Evolutionary conservation across 2,329 filamentous ascomycete genomes (phyloP).

Genomic region (Akanthomyces lecanii): DNA sequence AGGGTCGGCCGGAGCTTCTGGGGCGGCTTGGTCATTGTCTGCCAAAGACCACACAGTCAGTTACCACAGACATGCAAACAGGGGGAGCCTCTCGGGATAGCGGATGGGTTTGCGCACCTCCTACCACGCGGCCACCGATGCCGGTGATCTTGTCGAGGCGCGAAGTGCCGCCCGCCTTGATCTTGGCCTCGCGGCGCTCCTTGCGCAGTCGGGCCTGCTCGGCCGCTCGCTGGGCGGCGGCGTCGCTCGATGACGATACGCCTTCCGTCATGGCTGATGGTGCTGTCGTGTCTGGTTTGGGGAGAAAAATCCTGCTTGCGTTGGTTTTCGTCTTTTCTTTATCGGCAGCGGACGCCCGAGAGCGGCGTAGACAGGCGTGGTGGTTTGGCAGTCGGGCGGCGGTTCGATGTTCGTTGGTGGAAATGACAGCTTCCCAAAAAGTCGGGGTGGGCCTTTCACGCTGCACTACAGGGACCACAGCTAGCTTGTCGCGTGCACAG

Average conservation of each 20-base stretch:
- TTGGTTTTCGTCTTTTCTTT: background rate
- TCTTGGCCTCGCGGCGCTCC: slow-evolving; percentile 75
- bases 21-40: slow-evolving; percentile 27
- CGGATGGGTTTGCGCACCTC: slow-evolving; percentile 24
- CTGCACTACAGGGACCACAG: background rate
- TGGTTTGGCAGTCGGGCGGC: background rate
- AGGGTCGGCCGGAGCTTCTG: slow-evolving; percentile 30
- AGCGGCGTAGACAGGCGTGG: background rate
- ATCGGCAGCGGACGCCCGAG: background rate
- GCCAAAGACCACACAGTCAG: background rate
- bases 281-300: background rate
- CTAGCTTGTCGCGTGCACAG: background rate
- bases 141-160: slow-evolving; percentile 73
- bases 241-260: slow-evolving; percentile 36
- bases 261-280: slow-evolving; percentile 36
- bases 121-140: slow-evolving; percentile 45
- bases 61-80: background rate
- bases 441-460: background rate
- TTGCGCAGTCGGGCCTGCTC: slow-evolving; percentile 72
- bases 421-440: background rate
- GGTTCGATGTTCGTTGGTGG: background rate
- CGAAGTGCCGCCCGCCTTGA: slow-evolving; percentile 65
- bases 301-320: background rate
- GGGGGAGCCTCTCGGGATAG: background rate
- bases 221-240: slow-evolving; percentile 48